Percentiles rank a stretch among this genome's conserved stretches.
Conservation (phyloP, 257 asterid species). For the Perilla frutescens region DNA sequence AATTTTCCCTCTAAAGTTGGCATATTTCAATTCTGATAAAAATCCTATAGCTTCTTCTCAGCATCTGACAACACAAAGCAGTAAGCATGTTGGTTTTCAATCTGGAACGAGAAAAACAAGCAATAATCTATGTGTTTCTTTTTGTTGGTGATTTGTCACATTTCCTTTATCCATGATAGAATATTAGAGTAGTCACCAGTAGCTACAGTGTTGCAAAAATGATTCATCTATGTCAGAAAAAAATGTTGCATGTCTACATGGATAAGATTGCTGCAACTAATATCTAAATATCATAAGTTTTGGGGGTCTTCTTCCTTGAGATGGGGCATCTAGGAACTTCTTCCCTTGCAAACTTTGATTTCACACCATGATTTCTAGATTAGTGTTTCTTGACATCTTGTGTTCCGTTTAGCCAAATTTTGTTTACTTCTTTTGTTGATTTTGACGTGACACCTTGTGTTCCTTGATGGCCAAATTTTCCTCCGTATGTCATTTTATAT, state of each 20-base stretch:
- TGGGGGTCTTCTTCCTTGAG: not conserved
- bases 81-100: conserved; percentile 17
- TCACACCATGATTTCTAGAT: not conserved
- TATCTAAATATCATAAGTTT: conserved; percentile 17
- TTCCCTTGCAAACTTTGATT: not conserved
- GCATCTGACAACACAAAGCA: conserved; percentile 7
- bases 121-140: not conserved
- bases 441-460: conserved; percentile 20
- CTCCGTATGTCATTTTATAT: not conserved
- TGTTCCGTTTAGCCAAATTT: not conserved
- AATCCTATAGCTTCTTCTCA: conserved; percentile 15
- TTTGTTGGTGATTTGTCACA: not conserved
- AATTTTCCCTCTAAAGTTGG: not conserved
- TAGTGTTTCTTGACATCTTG: not conserved
- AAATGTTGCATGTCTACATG: not conserved
- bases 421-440: not conserved
- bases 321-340: not conserved
- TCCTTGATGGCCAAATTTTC: not conserved
- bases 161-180: conserved; percentile 16
- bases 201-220: not conserved
- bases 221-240: conserved; percentile 15
- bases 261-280: not conserved
- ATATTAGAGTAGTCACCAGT: conserved; percentile 4
- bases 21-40: not conserved
- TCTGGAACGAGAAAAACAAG: conserved; percentile 18